Conservation (phyloP, 2,329 filamentous ascomycete genomes). For the Neurospora crassa region DNA sequence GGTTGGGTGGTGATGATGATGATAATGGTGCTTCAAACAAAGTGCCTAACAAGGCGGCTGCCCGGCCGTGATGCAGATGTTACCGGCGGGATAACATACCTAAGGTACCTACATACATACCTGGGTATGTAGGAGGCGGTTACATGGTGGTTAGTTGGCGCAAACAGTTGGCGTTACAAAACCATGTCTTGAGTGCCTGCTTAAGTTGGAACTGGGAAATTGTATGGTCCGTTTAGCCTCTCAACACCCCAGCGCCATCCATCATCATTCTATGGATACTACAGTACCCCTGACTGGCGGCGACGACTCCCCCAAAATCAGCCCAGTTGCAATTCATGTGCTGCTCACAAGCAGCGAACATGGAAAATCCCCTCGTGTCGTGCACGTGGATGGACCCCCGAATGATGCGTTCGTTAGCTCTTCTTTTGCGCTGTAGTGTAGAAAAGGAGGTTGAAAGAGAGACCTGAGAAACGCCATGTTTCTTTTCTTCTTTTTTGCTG, state of each 20-base stretch:
- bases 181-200: not conserved
- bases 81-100: not conserved
- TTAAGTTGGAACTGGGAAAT: not conserved
- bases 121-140: too few species aligned
- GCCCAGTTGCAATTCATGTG: not conserved
- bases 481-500: not conserved
- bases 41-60: not conserved
- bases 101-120: too few species aligned
- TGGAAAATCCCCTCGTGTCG: not conserved
- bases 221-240: not conserved
- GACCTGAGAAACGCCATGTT: not conserved
- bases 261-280: too few species aligned
- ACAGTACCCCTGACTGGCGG: too few species aligned
- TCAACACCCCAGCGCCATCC: too few species aligned
- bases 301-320: not conserved
- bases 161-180: not conserved
- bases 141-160: not conserved
- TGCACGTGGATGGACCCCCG: not conserved
- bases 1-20: not conserved
- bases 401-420: not conserved
- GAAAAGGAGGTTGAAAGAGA: not conserved
- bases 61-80: not conserved
- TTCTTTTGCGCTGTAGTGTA: not conserved
- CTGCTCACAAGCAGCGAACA: too few species aligned
- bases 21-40: not conserved